Conservation (phyloP, 2,329 filamentous ascomycete species). For the Aspergillus ustus region DNA sequence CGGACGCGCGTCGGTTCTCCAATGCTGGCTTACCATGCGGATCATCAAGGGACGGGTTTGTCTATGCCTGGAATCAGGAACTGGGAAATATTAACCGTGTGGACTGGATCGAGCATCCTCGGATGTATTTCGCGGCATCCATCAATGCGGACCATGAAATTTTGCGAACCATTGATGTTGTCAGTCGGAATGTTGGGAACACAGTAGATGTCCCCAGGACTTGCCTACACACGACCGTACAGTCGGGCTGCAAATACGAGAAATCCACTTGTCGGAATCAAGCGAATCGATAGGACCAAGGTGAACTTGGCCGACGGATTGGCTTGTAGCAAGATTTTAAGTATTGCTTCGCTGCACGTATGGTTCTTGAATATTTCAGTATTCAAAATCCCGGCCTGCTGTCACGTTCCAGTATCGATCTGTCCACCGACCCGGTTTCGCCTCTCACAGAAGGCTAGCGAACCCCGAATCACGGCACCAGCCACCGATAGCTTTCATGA, state of each 20-base stretch:
- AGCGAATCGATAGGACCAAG: conserved; percentile 26
- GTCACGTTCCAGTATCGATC: conserved; percentile 42
- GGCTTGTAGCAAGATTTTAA: conserved; percentile 60
- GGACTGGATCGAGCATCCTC: conserved; percentile 57
- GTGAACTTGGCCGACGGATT: conserved; percentile 28
- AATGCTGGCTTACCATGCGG: conserved; percentile 62
- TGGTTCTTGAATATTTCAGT: conserved; percentile 38
- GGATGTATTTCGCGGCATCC: conserved; percentile 50
- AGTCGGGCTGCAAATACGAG: conserved; percentile 23
- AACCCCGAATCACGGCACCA: conserved; percentile 59
- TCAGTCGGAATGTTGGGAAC: conserved; percentile 36
- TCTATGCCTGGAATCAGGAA: conserved; percentile 44
- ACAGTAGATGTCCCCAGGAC: conserved; percentile 34
- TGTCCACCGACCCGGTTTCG: conserved; percentile 10
- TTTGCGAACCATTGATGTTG: conserved; percentile 22
- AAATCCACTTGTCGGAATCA: conserved; percentile 65
- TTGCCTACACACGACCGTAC: conserved; percentile 53
- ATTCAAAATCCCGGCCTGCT: conserved; percentile 40
- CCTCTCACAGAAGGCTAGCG: conserved; percentile 32
- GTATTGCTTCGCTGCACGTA: conserved; percentile 50
- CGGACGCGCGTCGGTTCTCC: conserved; percentile 59
- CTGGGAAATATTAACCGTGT: conserved; percentile 51
- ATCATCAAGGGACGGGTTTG: conserved; percentile 62
- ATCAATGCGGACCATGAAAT: conserved; percentile 23
- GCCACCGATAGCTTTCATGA: conserved; percentile 56